Conservation (phyloP, 768 basidiomycete species). For the Paxillus ammoniavirescens region DNA sequence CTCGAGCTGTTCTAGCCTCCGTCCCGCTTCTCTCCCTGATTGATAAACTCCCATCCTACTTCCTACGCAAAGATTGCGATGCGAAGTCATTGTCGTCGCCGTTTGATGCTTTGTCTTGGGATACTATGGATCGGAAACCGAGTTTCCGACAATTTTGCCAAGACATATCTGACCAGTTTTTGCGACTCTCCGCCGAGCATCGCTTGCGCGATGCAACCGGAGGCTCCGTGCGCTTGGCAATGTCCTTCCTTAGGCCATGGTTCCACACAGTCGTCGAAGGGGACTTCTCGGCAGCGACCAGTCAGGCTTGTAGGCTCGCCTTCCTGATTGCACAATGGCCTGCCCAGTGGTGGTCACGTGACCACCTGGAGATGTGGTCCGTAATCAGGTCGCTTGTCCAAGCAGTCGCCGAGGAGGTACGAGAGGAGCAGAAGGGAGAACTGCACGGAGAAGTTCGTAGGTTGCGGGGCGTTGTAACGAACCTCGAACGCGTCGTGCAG, state of each 20-base stretch:
- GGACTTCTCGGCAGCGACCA: constrained; percentile 38
- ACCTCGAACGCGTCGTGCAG: constrained; percentile 45
- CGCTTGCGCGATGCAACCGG: constrained; percentile 65
- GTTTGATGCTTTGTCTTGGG: constrained; percentile 48
- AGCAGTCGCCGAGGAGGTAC: constrained; percentile 65
- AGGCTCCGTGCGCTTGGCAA: constrained; percentile 64
- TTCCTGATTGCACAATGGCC: constrained; percentile 63
- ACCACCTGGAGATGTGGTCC: constrained; percentile 60
- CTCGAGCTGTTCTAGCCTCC: constrained; percentile 63
- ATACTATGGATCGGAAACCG: constrained; percentile 55
- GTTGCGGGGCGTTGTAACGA: constrained; percentile 49
- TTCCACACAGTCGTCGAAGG: constrained; percentile 50
- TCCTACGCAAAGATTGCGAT: constrained; percentile 39
- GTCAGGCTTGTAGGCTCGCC: constrained; percentile 42
- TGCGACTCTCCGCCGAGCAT: constrained; percentile 50
- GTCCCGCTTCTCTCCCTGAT: constrained; percentile 65
- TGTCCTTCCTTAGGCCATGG: constrained; percentile 69
- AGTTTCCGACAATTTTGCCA: constrained; percentile 72
- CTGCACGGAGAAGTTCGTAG: constrained; percentile 46
- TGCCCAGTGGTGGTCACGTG: constrained; percentile 63
- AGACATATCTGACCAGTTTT: constrained; percentile 62
- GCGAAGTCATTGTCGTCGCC: constrained; percentile 28
- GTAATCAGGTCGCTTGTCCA: constrained; percentile 58
- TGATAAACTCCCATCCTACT: constrained; percentile 71
- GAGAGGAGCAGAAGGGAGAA: constrained; percentile 44